These are phyloP conservation scores for Rhododendron williamsianum DNA, from an alignment of 148 eudicot species.

Conservation along the genomic window DNA sequence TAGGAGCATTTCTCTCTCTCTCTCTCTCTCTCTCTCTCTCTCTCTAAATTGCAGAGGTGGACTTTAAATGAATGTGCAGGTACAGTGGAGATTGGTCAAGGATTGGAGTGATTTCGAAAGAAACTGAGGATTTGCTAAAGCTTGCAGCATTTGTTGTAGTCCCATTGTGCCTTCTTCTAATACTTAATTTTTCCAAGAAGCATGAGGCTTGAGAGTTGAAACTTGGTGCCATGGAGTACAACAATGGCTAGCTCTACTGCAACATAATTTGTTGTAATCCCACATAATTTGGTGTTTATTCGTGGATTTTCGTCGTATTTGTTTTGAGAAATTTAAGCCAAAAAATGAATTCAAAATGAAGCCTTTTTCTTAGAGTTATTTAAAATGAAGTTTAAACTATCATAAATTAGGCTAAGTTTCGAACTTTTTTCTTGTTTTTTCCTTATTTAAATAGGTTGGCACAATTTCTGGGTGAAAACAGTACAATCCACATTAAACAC, in stretches of 20 bases:
- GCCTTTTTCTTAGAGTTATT: neutral
- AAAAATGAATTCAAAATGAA: neutral
- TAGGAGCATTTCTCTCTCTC: too few relatives aligned
- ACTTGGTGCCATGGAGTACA: neutral
- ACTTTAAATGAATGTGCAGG: constrained; percentile 24
- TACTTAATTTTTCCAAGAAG: constrained; percentile 37
- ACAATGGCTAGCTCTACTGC: neutral
- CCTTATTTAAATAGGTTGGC: too few relatives aligned
- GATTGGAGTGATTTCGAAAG: constrained; percentile 76
- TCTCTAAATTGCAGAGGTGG: constrained; percentile 1
- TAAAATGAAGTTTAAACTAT: neutral
- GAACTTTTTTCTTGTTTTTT: too few relatives aligned
- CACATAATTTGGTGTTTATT: neutral
- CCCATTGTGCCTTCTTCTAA: constrained; percentile 54
- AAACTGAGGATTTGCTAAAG: constrained; percentile 59
- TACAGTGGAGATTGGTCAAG: constrained; percentile 99
- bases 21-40: too few relatives aligned
- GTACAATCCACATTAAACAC: too few relatives aligned
- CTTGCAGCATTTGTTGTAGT: constrained; percentile 59
- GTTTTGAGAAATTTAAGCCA: neutral
- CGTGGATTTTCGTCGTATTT: neutral
- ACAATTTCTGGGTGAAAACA: too few relatives aligned
- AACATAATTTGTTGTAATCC: too few relatives aligned
- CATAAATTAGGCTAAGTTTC: too few relatives aligned
- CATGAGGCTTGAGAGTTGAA: constrained; percentile 17